phyloP scores from a whole-genome alignment of 2,329 filamentous ascomycete species.

The Stagonosporopsis chrysanthemi region DNA sequence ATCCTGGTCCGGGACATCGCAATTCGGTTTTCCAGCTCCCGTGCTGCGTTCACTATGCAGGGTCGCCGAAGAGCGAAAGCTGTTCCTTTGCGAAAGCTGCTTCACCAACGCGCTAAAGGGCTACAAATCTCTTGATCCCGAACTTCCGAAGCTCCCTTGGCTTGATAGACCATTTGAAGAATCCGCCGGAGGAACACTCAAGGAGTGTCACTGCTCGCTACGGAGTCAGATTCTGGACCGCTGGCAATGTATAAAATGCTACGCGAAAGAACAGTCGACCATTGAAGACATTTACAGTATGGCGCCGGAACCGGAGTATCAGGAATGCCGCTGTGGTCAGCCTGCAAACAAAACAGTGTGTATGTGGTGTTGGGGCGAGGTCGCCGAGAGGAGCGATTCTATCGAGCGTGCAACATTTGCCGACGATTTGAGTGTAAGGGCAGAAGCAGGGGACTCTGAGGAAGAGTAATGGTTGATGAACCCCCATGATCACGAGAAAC shows the following conservation, averaged over 20 bases:
- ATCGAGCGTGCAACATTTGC: not conserved
- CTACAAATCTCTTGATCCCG: constrained; percentile 1
- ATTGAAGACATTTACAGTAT: not conserved
- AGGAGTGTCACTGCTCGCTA: constrained; percentile 13
- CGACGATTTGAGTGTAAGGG: not conserved
- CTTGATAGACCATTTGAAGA: not conserved
- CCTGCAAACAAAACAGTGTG: not conserved
- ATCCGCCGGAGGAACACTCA: not conserved
- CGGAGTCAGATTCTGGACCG: constrained; percentile 21
- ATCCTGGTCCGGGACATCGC: constrained; percentile 29
- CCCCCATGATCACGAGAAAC: not conserved
- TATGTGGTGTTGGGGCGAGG: constrained; percentile 21
- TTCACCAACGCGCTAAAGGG: constrained; percentile 8
- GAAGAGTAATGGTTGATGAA: not conserved
- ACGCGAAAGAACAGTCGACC: constrained; percentile 7
- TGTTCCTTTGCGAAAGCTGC: constrained; percentile 21
- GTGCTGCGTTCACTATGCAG: constrained; percentile 36
- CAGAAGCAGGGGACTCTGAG: not conserved
- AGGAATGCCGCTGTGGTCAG: constrained; percentile 5
- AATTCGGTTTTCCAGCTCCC: constrained; percentile 35
- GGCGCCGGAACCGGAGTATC: not conserved
- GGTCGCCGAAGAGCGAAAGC: constrained; percentile 31
- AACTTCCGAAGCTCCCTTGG: constrained; percentile 6
- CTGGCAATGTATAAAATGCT: constrained; percentile 30
- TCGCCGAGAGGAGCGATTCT: not conserved